phyloP scores from a whole-genome alignment of 2,329 filamentous ascomycete species.

The Botrytis sinoallii region DNA sequence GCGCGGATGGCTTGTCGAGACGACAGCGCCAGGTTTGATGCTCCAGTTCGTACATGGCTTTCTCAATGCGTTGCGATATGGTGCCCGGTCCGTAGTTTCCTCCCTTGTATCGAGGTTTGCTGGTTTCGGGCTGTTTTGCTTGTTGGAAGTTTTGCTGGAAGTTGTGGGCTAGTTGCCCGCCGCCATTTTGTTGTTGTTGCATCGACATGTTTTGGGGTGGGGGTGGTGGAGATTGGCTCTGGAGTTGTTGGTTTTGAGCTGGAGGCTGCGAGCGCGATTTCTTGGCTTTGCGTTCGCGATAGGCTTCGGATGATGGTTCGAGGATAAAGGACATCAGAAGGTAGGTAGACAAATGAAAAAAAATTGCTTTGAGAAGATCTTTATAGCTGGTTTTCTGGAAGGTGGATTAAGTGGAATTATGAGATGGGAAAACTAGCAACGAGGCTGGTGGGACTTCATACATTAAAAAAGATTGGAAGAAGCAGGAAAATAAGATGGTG shows the following conservation, averaged over 20 bases:
- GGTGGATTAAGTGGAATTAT: background rate
- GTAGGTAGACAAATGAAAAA: background rate
- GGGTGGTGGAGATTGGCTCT: background rate
- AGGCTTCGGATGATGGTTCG: conserved; percentile 16
- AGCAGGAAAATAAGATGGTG: conserved; percentile 13
- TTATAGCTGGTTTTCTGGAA: background rate
- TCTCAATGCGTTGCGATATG: conserved; percentile 16
- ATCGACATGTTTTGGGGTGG: conserved; percentile 8
- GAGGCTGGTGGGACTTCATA: background rate
- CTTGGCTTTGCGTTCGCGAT: conserved; percentile 18
- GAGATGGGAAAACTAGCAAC: background rate
- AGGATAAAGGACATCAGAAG: conserved; percentile 14
- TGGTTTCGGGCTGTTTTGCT: conserved; percentile 15
- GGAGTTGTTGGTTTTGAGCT: conserved; percentile 13
- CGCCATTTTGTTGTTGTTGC: conserved; percentile 9
- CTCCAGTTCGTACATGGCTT: conserved; percentile 15
- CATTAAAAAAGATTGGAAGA: conserved; percentile 9
- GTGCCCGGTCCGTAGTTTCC: conserved; percentile 18
- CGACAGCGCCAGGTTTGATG: conserved; percentile 20
- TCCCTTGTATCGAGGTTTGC: conserved; percentile 15
- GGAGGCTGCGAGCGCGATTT: conserved; percentile 8
- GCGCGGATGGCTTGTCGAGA: conserved; percentile 14
- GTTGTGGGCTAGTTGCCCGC: conserved; percentile 8
- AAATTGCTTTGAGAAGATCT: background rate
- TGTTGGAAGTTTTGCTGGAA: conserved; percentile 10